Conservation (phyloP, 768 basidiomycete genomes). For the Chalciporus piperatus region DNA sequence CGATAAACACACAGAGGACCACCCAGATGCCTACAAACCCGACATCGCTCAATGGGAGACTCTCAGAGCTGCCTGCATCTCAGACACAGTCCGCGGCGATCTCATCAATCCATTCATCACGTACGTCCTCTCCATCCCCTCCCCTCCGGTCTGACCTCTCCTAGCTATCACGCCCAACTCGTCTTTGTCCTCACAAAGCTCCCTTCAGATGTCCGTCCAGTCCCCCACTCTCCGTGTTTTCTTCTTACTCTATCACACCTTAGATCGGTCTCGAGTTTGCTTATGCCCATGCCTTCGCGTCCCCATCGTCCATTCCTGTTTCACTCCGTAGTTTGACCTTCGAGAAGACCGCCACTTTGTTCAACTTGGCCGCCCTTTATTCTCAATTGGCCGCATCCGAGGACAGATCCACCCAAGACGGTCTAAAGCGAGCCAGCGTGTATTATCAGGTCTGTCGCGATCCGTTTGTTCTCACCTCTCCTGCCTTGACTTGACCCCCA, state of each 20-base stretch:
- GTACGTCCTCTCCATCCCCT: constrained; percentile 42
- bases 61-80: constrained; percentile 54
- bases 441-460: constrained; percentile 59
- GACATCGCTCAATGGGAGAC: constrained; percentile 73
- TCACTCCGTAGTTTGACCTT: constrained; percentile 73
- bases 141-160: constrained; percentile 2
- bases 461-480: constrained; percentile 8
- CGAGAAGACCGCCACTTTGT: constrained; percentile 75
- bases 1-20: constrained; percentile 59
- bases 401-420: constrained; percentile 70
- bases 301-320: constrained; percentile 49
- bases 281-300: constrained; percentile 70
- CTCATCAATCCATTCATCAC: constrained; percentile 47
- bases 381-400: constrained; percentile 73
- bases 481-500: constrained; percentile 2
- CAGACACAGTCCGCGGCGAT: constrained; percentile 57
- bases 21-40: constrained; percentile 80
- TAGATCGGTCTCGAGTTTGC: constrained; percentile 72
- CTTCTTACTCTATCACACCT: constrained; percentile 6
- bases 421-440: constrained; percentile 74
- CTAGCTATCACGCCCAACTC: constrained; percentile 90
- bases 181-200: constrained; percentile 81
- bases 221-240: constrained; percentile 7
- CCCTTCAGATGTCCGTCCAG: constrained; percentile 62
- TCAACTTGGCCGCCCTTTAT: constrained; percentile 85